Conservation (phyloP, 208 protist species). For the Acanthamoeba lenticulata region DNA sequence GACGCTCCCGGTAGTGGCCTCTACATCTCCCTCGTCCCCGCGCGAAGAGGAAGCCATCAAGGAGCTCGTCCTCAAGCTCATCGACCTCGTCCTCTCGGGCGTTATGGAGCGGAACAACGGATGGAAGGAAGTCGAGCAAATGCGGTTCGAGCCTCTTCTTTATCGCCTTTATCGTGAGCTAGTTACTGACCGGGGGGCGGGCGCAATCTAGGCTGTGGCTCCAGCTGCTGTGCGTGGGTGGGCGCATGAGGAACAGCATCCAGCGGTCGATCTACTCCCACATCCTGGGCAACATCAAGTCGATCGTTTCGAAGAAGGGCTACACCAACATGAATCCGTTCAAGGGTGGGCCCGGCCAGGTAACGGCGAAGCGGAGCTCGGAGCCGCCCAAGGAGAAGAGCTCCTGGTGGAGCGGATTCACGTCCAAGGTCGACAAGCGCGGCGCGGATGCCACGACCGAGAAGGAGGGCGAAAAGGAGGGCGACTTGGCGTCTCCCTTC, state of each 20-base stretch:
- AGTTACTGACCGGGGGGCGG: neutral
- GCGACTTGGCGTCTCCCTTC: neutral
- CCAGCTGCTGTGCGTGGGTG: constrained; percentile 6
- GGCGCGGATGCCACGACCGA: neutral
- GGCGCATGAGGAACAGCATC: constrained; percentile 14
- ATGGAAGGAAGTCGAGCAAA: constrained; percentile 54
- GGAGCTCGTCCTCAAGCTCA: constrained; percentile 53
- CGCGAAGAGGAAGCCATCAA: constrained; percentile 52
- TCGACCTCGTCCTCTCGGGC: constrained; percentile 25
- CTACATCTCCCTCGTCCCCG: neutral
- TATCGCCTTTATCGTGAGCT: neutral
- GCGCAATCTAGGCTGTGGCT: neutral
- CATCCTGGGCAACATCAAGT: constrained; percentile 21
- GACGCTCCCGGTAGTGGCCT: neutral
- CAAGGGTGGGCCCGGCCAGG: constrained; percentile 3
- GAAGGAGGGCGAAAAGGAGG: neutral
- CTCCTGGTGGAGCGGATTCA: constrained; percentile 22
- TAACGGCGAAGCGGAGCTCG: too few species aligned
- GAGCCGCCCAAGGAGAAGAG: neutral
- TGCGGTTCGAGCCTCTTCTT: neutral
- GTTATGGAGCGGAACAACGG: constrained; percentile 30
- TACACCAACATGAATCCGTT: constrained; percentile 47
- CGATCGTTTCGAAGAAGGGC: neutral
- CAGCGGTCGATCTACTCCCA: constrained; percentile 51
- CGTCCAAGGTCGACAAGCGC: neutral